Base-by-base conservation (phyloP, 2,329 filamentous ascomycete genomes). In the Fusarium sp. region DNA sequence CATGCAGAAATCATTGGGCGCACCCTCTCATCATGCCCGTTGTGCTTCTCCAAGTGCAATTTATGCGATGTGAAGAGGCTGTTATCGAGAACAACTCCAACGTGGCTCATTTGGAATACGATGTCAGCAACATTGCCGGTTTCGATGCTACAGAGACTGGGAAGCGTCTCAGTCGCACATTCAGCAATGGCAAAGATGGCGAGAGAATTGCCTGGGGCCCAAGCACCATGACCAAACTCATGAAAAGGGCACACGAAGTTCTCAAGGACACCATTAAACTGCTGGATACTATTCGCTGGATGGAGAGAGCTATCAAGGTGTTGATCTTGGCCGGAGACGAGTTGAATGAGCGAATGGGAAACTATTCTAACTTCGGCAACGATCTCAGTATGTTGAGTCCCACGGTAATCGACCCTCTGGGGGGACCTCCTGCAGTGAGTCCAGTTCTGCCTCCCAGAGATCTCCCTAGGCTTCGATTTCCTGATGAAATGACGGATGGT, bases 171-270 rank as follows among this genome's bases (percentile, higher is more conserved):
- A 77, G 74, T 36, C 69, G 70, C 13, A 78, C 66, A 34, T 77
- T 70, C 56, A 77, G 70, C 58, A 76, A 68, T 18, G 68, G 77
- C 18, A 75, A 76, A 42, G 77, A 78, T 26, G 75, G 75, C 7
- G 54, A 70, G 30, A 70, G 72, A 51, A 72, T 74, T 44, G 55
- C 80, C 14, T 83, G 81, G 73, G 82, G 83, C 0, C 83, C 82
- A 6, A 84, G 84, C 74, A 84, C 84, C 52, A 85, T 85, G 66
- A 85, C 85, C 7, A 82, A 84, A 55, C 80, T 86, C 24, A 86
- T 86, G 85, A 86, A 86, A 74, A 81, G 84, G 55, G 84, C 84
- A 0, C 85, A 86, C 41, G 84, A 85, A 45, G 84, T 85, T 3
- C 77, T 86, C 30, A 85, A 85, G 62, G 83, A 82, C 18, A 83